These are phyloP conservation scores for Pythium scleroteichum DNA, from an alignment of 352 stramenopile genomes.

Conservation along the genomic window DNA sequence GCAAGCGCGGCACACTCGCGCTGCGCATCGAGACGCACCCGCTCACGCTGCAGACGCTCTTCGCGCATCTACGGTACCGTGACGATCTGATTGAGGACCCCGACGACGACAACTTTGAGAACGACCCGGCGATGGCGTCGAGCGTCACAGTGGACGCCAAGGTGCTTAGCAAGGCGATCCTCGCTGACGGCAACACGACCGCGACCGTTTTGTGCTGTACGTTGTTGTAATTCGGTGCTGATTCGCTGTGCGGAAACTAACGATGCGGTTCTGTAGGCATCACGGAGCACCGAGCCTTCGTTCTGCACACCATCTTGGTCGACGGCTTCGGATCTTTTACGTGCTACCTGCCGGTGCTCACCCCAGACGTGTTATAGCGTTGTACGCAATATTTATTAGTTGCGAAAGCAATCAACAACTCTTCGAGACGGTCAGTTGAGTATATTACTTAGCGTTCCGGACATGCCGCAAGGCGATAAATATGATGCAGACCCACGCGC, in stretches of 20 bases:
- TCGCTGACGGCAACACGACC: slow-evolving; percentile 68
- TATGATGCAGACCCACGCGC: slow-evolving; percentile 50
- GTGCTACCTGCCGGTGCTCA: slow-evolving; percentile 80
- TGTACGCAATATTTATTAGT: not conserved
- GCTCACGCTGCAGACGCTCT: slow-evolving; percentile 75
- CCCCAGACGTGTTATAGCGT: slow-evolving; percentile 43
- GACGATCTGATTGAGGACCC: slow-evolving; percentile 67
- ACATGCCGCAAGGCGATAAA: slow-evolving; percentile 48
- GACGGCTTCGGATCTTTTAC: slow-evolving; percentile 81
- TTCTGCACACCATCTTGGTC: slow-evolving; percentile 76
- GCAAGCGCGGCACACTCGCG: slow-evolving; percentile 61
- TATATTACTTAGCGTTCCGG: not conserved
- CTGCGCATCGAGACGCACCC: slow-evolving; percentile 71
- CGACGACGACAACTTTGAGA: slow-evolving; percentile 34
- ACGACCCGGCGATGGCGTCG: slow-evolving; percentile 25
- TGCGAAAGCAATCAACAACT: too few relatives aligned
- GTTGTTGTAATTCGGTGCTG: not conserved
- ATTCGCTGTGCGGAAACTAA: too few relatives aligned
- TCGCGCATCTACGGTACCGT: slow-evolving; percentile 71
- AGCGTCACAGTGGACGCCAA: slow-evolving; percentile 81
- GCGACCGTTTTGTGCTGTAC: slow-evolving; percentile 76
- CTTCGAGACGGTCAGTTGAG: too few relatives aligned
- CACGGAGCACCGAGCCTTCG: slow-evolving; percentile 76
- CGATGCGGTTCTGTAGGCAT: slow-evolving; percentile 40
- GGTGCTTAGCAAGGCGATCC: slow-evolving; percentile 74